phyloP scores from a whole-genome alignment of 306 rosid species.

The Luffa aegyptiaca region DNA sequence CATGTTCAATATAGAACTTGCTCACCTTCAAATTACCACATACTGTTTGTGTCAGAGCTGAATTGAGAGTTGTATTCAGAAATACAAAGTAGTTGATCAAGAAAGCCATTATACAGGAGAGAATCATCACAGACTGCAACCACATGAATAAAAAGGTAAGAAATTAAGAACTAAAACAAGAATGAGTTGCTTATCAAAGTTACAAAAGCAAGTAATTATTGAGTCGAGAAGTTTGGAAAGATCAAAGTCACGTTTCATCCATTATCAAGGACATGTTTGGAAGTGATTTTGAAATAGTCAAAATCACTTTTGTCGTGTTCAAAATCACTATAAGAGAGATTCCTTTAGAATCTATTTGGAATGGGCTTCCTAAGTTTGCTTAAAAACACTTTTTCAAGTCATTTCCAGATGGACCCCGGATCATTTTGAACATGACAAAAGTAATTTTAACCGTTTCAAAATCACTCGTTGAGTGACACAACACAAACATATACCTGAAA shows the following conservation, averaged over 20 bases:
- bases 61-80: slow-evolving; percentile 67
- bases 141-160: not conserved
- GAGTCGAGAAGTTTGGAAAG: not conserved
- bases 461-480: not conserved
- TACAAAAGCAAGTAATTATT: not conserved
- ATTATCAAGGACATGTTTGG: no score
- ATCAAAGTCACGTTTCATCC: not conserved
- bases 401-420: no score
- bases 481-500: slow-evolving; percentile 45
- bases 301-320: no score
- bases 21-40: slow-evolving; percentile 64
- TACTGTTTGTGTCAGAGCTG: slow-evolving; percentile 80
- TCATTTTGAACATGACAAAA: no score
- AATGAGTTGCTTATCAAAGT: not conserved
- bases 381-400: no score
- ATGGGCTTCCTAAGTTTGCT: no score
- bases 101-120: slow-evolving; percentile 70
- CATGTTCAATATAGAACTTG: not conserved
- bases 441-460: no score
- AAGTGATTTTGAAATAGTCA: no score
- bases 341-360: no score
- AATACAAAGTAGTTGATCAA: slow-evolving; percentile 62
- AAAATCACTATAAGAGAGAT: no score
- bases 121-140: slow-evolving; percentile 62
- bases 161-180: not conserved